A percentile compares a stretch with the other conserved stretches of the same genome.
These are phyloP conservation scores for Suhomyces maxii DNA, from an alignment of 1,139 yeast species.

Conservation along the genomic window DNA sequence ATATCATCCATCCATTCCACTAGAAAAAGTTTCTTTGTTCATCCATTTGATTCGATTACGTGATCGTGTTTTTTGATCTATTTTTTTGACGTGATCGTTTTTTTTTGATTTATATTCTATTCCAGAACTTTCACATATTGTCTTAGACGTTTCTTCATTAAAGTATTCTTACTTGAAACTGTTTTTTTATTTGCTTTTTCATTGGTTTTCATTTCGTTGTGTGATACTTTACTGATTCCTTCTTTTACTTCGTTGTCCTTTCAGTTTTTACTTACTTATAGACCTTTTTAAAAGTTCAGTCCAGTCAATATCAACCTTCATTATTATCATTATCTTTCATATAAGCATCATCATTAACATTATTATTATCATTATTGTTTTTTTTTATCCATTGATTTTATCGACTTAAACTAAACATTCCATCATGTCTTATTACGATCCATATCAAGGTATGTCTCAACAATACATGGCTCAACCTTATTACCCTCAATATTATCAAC, in stretches of 20 bases:
- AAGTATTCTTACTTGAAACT: not conserved
- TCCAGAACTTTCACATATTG: not conserved
- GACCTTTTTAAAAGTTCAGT: too few relatives aligned
- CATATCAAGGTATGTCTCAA: constrained; percentile 44
- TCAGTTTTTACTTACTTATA: not conserved
- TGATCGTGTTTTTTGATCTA: too few relatives aligned
- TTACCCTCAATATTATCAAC: constrained; percentile 35
- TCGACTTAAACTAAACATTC: not conserved
- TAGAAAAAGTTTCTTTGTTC: too few relatives aligned
- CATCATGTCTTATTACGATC: constrained; percentile 47
- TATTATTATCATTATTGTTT: too few relatives aligned
- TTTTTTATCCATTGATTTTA: not conserved
- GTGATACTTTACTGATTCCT: constrained; percentile 9
- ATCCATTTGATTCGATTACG: not conserved
- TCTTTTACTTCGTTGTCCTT: constrained; percentile 9
- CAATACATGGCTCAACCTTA: constrained; percentile 39
- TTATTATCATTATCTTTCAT: too few relatives aligned
- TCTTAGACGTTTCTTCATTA: not conserved
- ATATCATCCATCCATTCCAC: not conserved
- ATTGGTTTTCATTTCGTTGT: constrained; percentile 10
- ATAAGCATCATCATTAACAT: too few relatives aligned
- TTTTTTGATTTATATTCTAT: too few relatives aligned
- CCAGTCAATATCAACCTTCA: too few relatives aligned
- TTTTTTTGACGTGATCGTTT: too few relatives aligned
- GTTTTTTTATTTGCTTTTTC: constrained; percentile 1